A percentile compares a stretch with the other conserved stretches of the same genome.
Conservation (phyloP, 1,284 basidiomycete species). For the Marasmius oreades region DNA sequence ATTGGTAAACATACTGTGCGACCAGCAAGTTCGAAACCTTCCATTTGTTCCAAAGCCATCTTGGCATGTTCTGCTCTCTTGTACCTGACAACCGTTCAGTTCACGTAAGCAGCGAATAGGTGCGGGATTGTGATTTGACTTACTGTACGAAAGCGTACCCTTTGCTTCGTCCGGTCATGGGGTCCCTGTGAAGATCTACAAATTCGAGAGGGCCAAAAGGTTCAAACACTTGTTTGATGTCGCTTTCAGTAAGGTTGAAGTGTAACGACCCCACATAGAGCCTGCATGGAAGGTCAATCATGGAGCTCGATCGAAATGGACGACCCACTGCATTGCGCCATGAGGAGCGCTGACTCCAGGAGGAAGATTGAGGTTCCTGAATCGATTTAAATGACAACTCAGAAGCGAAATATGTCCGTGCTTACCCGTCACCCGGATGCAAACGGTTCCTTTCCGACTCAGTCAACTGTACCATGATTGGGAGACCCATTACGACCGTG, state of each 20-base stretch:
- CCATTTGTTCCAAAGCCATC: constrained; percentile 97
- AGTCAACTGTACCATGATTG: constrained; percentile 93
- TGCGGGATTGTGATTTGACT: constrained; percentile 24
- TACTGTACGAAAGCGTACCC: constrained; percentile 98
- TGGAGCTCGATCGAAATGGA: constrained; percentile 3
- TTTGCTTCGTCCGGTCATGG: constrained; percentile 91
- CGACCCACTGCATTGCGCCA: constrained; percentile 72
- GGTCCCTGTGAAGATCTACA: constrained; percentile 95
- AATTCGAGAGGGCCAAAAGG: constrained; percentile 97
- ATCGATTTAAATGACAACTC: constrained; percentile 8
- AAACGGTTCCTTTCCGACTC: constrained; percentile 94
- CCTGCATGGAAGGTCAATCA: constrained; percentile 36
- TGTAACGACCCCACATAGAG: constrained; percentile 96
- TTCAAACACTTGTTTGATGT: constrained; percentile 98
- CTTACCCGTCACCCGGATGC: constrained; percentile 79
- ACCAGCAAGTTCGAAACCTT: constrained; percentile 95
- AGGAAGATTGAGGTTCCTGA: constrained; percentile 72
- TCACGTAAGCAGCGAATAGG: constrained; percentile 3
- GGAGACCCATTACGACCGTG: constrained; percentile 95
- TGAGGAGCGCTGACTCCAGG: constrained; percentile 73
- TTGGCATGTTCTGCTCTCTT: constrained; percentile 88
- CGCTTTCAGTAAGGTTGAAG: constrained; percentile 93
- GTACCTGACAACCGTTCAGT: constrained; percentile 57
- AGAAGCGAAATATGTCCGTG: constrained; percentile 14
- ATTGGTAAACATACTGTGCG: constrained; percentile 63